Evolutionary conservation across 2,329 filamentous ascomycete species (phyloP).

Genomic region (Bretziella fagacearum): DNA sequence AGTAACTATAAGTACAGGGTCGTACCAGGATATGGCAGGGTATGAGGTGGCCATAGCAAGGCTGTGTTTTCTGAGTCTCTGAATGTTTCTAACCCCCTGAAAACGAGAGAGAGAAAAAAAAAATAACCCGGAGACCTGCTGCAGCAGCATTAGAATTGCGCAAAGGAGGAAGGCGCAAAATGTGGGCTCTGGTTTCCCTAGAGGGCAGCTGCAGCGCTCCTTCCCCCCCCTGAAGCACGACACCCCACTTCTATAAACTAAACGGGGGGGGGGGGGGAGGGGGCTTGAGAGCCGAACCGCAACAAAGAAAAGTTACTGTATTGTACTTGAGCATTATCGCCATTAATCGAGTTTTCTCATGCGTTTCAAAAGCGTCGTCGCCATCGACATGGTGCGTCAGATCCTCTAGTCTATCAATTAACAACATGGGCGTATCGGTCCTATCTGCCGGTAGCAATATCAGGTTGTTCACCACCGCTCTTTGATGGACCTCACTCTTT

Average conservation of each 20-base stretch:
- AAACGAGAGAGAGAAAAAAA: slow-evolving; percentile 1
- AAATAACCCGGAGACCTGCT: neutral
- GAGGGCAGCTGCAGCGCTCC: slow-evolving; percentile 1
- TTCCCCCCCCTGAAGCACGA: slow-evolving; percentile 1
- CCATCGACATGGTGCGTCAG: too few relatives aligned
- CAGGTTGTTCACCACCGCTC: too few relatives aligned
- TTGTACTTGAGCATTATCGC: too few relatives aligned
- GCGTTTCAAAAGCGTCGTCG: too few relatives aligned
- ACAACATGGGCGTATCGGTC: too few relatives aligned
- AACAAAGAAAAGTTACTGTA: too few relatives aligned
- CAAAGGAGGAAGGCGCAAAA: neutral
- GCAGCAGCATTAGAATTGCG: neutral
- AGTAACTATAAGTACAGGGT: slow-evolving; percentile 8
- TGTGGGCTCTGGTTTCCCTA: slow-evolving; percentile 1
- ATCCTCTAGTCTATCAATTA: too few relatives aligned
- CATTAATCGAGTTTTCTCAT: too few relatives aligned
- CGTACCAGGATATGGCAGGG: neutral
- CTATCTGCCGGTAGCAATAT: too few relatives aligned
- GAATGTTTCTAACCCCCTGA: slow-evolving; percentile 7
- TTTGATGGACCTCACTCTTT: too few relatives aligned
- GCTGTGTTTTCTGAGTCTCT: slow-evolving; percentile 1
- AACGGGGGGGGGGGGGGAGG: neutral
- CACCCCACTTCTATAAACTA: too few relatives aligned
- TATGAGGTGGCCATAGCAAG: slow-evolving; percentile 1
- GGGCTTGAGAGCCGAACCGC: neutral